phyloP scores from a whole-genome alignment of 495 filamentous ascomycete genomes.

The Tuber microsphaerosporum region DNA sequence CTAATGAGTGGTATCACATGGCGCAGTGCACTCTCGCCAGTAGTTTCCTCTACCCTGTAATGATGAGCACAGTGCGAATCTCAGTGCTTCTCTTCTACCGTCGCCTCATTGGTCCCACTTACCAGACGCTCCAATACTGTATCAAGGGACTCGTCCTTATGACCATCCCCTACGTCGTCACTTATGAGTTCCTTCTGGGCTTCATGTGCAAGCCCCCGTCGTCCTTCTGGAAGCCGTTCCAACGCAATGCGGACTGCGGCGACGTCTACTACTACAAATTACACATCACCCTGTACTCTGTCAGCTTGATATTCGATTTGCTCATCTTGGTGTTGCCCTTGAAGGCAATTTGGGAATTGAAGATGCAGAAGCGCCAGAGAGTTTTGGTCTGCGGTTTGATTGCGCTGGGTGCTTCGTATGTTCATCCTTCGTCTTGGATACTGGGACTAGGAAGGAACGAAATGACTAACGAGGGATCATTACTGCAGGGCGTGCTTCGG shows the following conservation, averaged over 20 bases:
- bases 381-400: conserved; percentile 4
- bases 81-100: conserved; percentile 12
- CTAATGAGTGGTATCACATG: background rate
- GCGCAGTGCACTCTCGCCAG: conserved; percentile 4
- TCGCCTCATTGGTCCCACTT: conserved; percentile 5
- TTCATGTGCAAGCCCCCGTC: conserved; percentile 7
- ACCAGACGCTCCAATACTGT: conserved; percentile 1
- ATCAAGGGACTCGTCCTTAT: background rate
- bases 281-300: background rate
- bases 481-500: conserved; percentile 1
- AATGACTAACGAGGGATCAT: background rate
- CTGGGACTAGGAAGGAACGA: background rate
- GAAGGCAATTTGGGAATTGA: conserved; percentile 6
- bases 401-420: background rate
- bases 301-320: conserved; percentile 3
- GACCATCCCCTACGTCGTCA: conserved; percentile 7
- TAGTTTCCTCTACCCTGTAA: conserved; percentile 4
- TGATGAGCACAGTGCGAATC: background rate
- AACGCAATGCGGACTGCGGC: background rate
- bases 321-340: conserved; percentile 9
- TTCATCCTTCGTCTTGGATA: background rate
- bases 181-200: background rate
- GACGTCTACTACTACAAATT: conserved; percentile 9
- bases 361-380: conserved; percentile 1
- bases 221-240: conserved; percentile 8